These are phyloP conservation scores for Neurospora sp. DNA, from an alignment of 495 filamentous ascomycete genomes.

Conservation along the genomic window DNA sequence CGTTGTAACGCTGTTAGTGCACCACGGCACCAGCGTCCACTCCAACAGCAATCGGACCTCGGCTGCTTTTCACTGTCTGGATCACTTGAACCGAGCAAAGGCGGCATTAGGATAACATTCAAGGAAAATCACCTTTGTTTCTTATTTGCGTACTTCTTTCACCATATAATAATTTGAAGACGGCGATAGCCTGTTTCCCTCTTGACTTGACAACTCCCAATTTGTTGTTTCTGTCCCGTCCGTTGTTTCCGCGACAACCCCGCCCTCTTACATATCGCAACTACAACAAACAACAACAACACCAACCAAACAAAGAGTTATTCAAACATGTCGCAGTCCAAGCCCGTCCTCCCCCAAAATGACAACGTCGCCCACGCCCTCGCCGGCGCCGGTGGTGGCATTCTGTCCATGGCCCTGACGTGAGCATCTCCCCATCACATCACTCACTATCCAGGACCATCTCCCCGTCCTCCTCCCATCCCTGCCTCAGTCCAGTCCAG, in stretches of 20 bases:
- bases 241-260: background rate
- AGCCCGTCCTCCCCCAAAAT: conserved; percentile 52
- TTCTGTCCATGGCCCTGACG: conserved; percentile 93
- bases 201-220: background rate
- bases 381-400: conserved; percentile 79
- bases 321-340: conserved; percentile 28
- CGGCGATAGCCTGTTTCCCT: background rate
- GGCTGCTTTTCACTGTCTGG: background rate
- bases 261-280: background rate
- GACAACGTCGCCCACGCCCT: conserved; percentile 89
- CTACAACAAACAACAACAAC: background rate
- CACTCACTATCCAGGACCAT: too few species aligned
- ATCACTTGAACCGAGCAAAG: background rate
- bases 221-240: background rate
- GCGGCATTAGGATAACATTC: background rate
- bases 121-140: background rate
- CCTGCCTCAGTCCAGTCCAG: too few species aligned
- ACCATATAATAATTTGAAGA: background rate
- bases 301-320: background rate
- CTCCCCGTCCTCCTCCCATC: too few species aligned
- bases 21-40: background rate
- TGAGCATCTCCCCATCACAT: conserved; percentile 28
- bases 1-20: background rate
- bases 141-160: background rate
- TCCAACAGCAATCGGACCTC: background rate